Evolutionary conservation across 257 asterid species (phyloP), one percentile per base, ranked within the genome.

Genomic region (Marsdenia floribunda): DNA sequence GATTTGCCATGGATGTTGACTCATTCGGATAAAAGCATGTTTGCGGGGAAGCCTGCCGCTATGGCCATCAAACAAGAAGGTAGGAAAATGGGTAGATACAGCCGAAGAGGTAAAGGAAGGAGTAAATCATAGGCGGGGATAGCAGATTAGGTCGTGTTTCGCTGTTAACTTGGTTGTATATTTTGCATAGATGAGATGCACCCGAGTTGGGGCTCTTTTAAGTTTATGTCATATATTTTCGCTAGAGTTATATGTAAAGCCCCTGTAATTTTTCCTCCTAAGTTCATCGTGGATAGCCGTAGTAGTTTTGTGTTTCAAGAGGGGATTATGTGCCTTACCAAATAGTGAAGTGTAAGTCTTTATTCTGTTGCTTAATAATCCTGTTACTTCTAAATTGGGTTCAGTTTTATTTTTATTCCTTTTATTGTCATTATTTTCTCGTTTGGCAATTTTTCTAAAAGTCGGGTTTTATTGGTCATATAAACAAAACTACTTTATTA

Each of bases 31-130:
- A 2, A 29, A 77, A 50, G 29, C 46, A 72, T 59, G 63, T 26
- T 66, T 78, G 68, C 26, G 13, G 77, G 44, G 75, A 77, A 77
- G 75, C 70, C 5, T 5, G 81, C 66, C 15, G 61, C 63, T 4
- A 8, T 10, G 69, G 70, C 24, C 19, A 64, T 76, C 73, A 84
- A 88, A 82, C 85, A 72, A 66, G 91, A 69, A 71, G 83, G 72
- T 14, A 86, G 83, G 71, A 82, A 76, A 78, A 50, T 80, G 0
- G 77, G 70, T 13, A 86, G 60, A 76, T 72, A 80, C 73, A 49
- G 15, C 71, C 73, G 86, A 46, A 83, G 82, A 82, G 63, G 87
- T 75, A 78, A 84, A 77, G 82, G 83, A 75, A 87, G 82, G 81
- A 87, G 88, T 70, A 85, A 84, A 75, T 80, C 74, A 75, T 73